Conservation (phyloP, 176 grass and related monocot species). For the Melocanna baccifera region DNA sequence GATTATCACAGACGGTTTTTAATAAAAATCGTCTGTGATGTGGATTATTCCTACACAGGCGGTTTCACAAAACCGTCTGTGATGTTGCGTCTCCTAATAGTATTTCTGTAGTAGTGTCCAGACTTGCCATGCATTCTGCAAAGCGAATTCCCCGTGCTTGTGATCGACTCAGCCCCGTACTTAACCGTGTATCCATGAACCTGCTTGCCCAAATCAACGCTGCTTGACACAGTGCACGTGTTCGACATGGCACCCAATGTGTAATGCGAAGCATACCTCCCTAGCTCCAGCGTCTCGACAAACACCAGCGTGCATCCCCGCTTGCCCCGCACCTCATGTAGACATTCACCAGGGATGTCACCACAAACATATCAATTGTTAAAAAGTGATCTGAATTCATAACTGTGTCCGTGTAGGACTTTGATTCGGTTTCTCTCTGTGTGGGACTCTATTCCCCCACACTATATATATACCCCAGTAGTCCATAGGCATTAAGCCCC, state of each 20-base stretch:
- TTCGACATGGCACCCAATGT: constrained; percentile 54
- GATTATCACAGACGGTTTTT: too few species aligned
- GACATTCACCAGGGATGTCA: constrained; percentile 44
- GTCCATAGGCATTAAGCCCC: too few species aligned
- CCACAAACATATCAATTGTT: constrained; percentile 54
- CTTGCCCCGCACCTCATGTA: constrained; percentile 53
- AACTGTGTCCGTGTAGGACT: too few species aligned
- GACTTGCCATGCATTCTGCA: constrained; percentile 67
- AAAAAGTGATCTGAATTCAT: too few species aligned
- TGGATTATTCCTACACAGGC: too few species aligned
- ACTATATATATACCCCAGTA: too few species aligned
- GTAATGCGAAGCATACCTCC: constrained; percentile 54
- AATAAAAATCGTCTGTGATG: too few species aligned
- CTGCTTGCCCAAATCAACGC: constrained; percentile 48
- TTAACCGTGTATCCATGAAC: constrained; percentile 64
- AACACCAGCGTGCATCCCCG: constrained; percentile 45
- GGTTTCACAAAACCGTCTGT: too few species aligned
- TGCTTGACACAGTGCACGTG: constrained; percentile 27
- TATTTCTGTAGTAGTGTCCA: too few species aligned
- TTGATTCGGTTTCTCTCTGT: too few species aligned
- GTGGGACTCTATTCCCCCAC: too few species aligned
- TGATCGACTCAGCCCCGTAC: constrained; percentile 45
- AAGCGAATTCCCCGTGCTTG: constrained; percentile 62
- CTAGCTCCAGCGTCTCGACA: constrained; percentile 46
- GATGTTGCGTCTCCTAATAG: too few species aligned